These are phyloP conservation scores for Thuidium tamariscinum DNA, from an alignment of 225 moss, liverwort and hornwort species.

Conservation along the genomic window DNA sequence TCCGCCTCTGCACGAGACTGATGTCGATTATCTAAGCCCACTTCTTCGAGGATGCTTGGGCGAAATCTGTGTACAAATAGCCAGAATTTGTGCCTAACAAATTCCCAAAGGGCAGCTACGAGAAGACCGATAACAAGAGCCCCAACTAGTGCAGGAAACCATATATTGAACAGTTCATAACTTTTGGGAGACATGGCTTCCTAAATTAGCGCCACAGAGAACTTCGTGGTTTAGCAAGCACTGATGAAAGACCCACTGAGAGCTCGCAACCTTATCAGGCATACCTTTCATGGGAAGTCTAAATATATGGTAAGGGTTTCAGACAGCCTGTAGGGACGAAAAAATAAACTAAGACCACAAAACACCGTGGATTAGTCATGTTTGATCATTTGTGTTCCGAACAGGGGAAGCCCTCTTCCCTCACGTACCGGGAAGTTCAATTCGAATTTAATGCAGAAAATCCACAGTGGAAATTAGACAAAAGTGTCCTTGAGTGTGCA, in stretches of 20 bases:
- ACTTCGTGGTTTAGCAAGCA: not conserved
- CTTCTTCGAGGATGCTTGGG: not conserved
- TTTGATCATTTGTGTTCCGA: not conserved
- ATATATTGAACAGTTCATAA: not conserved
- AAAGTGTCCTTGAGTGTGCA: too few relatives aligned
- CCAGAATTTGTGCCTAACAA: not conserved
- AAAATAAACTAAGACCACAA: not conserved
- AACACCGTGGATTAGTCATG: not conserved
- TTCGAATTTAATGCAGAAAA: not conserved
- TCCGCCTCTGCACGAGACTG: not conserved
- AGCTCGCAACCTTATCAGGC: not conserved
- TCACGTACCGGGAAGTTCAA: not conserved
- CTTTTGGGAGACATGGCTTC: not conserved
- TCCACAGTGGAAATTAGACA: not conserved
- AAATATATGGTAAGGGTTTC: not conserved
- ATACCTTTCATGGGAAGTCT: not conserved
- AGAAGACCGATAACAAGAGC: not conserved
- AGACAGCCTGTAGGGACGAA: not conserved
- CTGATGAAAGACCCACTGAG: not conserved
- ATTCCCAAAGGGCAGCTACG: not conserved
- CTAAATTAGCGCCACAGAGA: not conserved
- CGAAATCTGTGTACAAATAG: not conserved
- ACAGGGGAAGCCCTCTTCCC: not conserved
- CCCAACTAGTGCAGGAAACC: not conserved
- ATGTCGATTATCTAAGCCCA: not conserved